Evolutionary conservation across 768 basidiomycete genomes (phyloP).

Genomic region (Cystofilobasidium ferigula): DNA sequence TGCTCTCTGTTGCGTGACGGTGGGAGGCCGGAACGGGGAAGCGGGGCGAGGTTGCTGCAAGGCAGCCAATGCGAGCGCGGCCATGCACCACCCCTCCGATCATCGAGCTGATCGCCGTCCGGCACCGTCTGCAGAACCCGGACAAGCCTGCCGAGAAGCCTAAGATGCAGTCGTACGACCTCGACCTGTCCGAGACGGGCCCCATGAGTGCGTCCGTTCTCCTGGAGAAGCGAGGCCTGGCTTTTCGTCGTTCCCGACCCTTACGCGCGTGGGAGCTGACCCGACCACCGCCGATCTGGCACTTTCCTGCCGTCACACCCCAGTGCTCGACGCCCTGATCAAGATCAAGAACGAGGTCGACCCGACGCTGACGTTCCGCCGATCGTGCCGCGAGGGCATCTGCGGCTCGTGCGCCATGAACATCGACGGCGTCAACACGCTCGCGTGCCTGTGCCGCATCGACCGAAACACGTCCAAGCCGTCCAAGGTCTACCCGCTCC

Average conservation of each 20-base stretch:
- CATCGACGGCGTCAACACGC: slow-evolving; percentile 87
- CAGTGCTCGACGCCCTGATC: slow-evolving; percentile 67
- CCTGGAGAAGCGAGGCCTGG: neutral
- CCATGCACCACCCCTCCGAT: neutral
- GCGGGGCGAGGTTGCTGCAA: neutral
- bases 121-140: slow-evolving; percentile 54
- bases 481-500: slow-evolving; percentile 88
- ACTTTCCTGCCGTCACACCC: neutral
- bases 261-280: neutral
- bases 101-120: neutral
- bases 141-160: slow-evolving; percentile 90
- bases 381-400: slow-evolving; percentile 54
- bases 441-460: slow-evolving; percentile 92
- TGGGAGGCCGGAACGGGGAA: neutral
- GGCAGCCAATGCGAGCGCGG: slow-evolving; percentile 1
- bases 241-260: neutral
- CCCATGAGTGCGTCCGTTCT: slow-evolving; percentile 54
- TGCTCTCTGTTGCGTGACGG: slow-evolving; percentile 10
- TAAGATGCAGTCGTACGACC: slow-evolving; percentile 71
- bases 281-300: neutral
- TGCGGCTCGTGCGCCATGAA: slow-evolving; percentile 99
- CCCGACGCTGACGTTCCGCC: slow-evolving; percentile 87
- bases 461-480: slow-evolving; percentile 62
- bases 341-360: slow-evolving; percentile 99
- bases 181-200: slow-evolving; percentile 88